Conservation (phyloP, 495 filamentous ascomycete species). For the Penicillium herquei region DNA sequence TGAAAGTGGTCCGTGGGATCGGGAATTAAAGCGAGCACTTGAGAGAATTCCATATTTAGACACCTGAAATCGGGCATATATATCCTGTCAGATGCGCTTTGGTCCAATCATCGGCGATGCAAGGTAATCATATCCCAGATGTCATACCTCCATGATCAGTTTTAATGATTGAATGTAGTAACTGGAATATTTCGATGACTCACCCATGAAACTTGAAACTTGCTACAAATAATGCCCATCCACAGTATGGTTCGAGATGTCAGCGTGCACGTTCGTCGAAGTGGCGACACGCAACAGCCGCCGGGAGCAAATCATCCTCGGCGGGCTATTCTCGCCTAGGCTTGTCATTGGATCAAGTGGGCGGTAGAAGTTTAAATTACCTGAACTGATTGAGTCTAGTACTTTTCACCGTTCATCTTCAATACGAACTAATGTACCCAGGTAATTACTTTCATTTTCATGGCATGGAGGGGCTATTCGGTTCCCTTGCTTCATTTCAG, state of each 20-base stretch:
- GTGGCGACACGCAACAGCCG: slow-evolving; percentile 27
- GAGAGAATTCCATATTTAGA: neutral
- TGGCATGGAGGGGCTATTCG: neutral
- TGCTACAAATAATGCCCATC: too few relatives aligned
- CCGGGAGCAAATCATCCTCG: slow-evolving; percentile 27
- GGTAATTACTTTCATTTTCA: neutral
- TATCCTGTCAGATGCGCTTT: too few relatives aligned
- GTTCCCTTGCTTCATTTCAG: neutral
- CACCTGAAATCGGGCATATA: neutral
- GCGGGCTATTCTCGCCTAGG: slow-evolving; percentile 20
- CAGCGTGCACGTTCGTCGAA: slow-evolving; percentile 22
- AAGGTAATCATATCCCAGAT: too few relatives aligned
- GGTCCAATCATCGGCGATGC: too few relatives aligned
- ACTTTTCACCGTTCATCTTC: neutral
- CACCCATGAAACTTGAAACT: too few relatives aligned
- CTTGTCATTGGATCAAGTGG: slow-evolving; percentile 28
- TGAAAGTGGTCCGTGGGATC: neutral
- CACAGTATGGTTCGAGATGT: too few relatives aligned
- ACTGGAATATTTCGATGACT: too few relatives aligned
- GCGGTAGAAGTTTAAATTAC: slow-evolving; percentile 32
- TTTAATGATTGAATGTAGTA: too few relatives aligned
- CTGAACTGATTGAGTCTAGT: neutral
- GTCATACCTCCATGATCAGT: too few relatives aligned
- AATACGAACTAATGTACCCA: neutral
- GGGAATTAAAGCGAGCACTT: neutral